These are phyloP conservation scores for Raddia distichophylla DNA, from an alignment of 176 grass and related monocot species.

Conservation along the genomic window DNA sequence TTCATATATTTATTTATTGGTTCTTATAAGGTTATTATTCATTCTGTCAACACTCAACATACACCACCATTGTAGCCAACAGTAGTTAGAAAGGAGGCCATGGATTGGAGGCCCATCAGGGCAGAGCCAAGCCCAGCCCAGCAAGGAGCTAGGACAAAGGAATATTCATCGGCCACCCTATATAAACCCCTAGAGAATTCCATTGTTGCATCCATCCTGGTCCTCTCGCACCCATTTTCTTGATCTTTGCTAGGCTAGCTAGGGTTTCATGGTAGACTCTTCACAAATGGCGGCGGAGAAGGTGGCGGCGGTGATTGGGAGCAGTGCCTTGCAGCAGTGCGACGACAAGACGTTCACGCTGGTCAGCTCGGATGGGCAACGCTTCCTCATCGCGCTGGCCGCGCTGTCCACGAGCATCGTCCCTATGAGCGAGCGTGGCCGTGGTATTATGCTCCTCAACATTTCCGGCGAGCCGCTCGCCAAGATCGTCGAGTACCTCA, in stretches of 20 bases:
- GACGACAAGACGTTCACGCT: neutral
- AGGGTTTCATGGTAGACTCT: neutral
- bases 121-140: too few species aligned
- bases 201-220: too few species aligned
- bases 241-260: neutral
- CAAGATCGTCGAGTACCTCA: conserved; percentile 42
- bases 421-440: conserved; percentile 21
- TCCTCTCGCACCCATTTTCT: neutral
- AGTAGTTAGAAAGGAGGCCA: too few species aligned
- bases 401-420: conserved; percentile 33
- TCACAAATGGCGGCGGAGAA: conserved; percentile 22
- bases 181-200: too few species aligned
- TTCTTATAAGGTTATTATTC: too few species aligned
- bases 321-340: neutral
- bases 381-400: conserved; percentile 27
- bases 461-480: conserved; percentile 29
- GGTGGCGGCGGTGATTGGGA: neutral
- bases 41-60: too few species aligned
- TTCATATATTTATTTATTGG: too few species aligned
- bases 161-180: too few species aligned
- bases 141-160: too few species aligned
- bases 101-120: too few species aligned
- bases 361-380: conserved; percentile 25
- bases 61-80: too few species aligned
- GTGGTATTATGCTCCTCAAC: conserved; percentile 16